Percentiles rank a stretch among this genome's conserved stretches.
These are phyloP conservation scores for Penicillium crystallinum DNA, from an alignment of 495 filamentous ascomycete genomes.

Conservation along the genomic window DNA sequence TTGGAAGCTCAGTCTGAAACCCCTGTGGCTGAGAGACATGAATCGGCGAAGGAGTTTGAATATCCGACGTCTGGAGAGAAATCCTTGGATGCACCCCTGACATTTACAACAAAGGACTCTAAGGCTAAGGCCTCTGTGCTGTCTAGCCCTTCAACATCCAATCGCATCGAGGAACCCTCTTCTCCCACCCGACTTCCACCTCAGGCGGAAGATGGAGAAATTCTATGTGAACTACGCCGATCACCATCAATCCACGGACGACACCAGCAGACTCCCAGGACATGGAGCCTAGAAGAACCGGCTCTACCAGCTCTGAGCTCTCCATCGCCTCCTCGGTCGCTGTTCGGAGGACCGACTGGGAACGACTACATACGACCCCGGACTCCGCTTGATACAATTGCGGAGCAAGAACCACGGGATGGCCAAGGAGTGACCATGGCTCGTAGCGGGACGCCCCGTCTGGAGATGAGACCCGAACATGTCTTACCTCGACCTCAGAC, in stretches of 20 bases:
- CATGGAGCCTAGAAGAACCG: constrained; percentile 33
- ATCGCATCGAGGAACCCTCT: constrained; percentile 16
- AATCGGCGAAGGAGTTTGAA: constrained; percentile 12
- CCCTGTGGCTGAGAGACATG: constrained; percentile 6
- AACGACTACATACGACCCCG: constrained; percentile 30
- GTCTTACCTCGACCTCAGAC: constrained; percentile 39
- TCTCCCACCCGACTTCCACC: constrained; percentile 17
- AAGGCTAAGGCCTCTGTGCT: constrained; percentile 38
- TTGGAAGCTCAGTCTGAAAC: constrained; percentile 5
- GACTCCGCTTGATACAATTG: constrained; percentile 36
- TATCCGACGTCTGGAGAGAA: constrained; percentile 9
- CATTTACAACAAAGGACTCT: constrained; percentile 42
- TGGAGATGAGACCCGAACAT: constrained; percentile 42
- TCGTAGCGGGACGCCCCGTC: constrained; percentile 32
- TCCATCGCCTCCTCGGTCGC: constrained; percentile 24
- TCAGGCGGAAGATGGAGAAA: constrained; percentile 9
- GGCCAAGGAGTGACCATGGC: constrained; percentile 16
- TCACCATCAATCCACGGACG: constrained; percentile 37
- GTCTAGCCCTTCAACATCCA: neutral
- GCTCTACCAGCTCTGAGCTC: constrained; percentile 15
- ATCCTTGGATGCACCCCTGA: constrained; percentile 16
- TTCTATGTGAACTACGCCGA: constrained; percentile 29
- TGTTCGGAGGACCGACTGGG: constrained; percentile 21
- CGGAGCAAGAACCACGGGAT: constrained; percentile 35
- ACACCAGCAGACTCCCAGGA: constrained; percentile 24